Base-by-base conservation (phyloP, 306 rosid genomes). In the Prunus mongolica region DNA sequence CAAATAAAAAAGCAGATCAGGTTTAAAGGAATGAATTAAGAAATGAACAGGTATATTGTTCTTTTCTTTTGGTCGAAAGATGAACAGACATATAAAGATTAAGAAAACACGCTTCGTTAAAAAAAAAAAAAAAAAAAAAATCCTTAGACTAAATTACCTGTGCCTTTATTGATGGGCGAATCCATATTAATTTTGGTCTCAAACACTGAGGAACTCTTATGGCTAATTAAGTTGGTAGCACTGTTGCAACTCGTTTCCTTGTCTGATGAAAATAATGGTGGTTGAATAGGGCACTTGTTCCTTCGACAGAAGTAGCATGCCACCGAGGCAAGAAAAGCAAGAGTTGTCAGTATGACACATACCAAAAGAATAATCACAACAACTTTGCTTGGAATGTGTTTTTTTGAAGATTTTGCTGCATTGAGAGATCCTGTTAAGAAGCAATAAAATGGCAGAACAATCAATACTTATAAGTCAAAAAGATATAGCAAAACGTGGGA, bases 211-310 rank as follows among this genome's bases (percentile, higher is more conserved):
- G 80, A 86, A 47, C 82, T 84, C 79, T 72, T 89, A 10, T 78
- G 83, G 82, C 91, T 88, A 70, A 91, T 82, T 73, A 95, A 85
- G 84, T 88, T 81, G 78, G 89, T 61, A 62, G 86, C 85, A 79
- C 92, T 92, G 78, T 78, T 86, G 82, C 55, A 88, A 88, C 96
- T 87, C 4, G 90, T 82, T 84, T 84, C 93, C 69, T 81, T 91
- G 65, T 88, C 97, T 64, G 89, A 78, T 50, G 90, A 88, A 62
- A 83, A 78, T 68, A 82, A 62, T 56, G 92, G 84, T 38, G 89
- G 64, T 76, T 85, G 91, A 76, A 83, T 74, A 62, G 78, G 72
- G 80, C 49, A 56, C 71, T 80, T 84, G 57, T 86, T 80, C 82
- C 88, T 90, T 86, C 71, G 85, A 64, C 66, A 76, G 50, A 88